phyloP scores from a whole-genome alignment of 257 asterid species.

The Nicotiana otophora region DNA sequence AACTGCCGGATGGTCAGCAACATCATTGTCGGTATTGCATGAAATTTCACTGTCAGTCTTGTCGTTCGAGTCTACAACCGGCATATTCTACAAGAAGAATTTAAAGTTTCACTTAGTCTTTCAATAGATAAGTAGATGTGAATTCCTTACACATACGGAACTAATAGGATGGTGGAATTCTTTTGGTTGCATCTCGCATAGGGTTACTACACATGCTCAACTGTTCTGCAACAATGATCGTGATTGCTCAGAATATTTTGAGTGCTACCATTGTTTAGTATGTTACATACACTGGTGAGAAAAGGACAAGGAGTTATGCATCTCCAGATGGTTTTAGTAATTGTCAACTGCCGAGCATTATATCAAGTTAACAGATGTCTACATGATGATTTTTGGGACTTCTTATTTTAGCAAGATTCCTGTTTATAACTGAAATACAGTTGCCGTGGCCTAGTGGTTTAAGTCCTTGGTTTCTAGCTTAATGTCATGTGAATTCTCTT shows the following conservation, averaged over 20 bases:
- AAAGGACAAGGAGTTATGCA: not conserved
- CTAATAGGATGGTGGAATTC: not conserved
- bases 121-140: not conserved
- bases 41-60: conserved; percentile 3
- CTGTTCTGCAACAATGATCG: not conserved
- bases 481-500: too few species aligned
- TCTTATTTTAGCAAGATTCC: not conserved
- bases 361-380: not conserved
- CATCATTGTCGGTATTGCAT: not conserved
- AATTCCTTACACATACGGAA: not conserved
- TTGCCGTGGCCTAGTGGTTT: not conserved
- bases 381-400: not conserved
- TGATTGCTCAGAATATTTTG: not conserved
- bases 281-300: too few species aligned
- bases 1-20: not conserved
- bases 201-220: not conserved
- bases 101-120: not conserved
- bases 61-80: conserved; percentile 12
- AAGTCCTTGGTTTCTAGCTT: not conserved
- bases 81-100: conserved; percentile 26
- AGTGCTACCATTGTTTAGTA: not conserved
- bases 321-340: not conserved
- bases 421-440: not conserved
- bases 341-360: not conserved
- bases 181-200: not conserved